Evolutionary conservation across 371 early-diverging fungal genomes (phyloP).

Genomic region (Mucor racemosus): DNA sequence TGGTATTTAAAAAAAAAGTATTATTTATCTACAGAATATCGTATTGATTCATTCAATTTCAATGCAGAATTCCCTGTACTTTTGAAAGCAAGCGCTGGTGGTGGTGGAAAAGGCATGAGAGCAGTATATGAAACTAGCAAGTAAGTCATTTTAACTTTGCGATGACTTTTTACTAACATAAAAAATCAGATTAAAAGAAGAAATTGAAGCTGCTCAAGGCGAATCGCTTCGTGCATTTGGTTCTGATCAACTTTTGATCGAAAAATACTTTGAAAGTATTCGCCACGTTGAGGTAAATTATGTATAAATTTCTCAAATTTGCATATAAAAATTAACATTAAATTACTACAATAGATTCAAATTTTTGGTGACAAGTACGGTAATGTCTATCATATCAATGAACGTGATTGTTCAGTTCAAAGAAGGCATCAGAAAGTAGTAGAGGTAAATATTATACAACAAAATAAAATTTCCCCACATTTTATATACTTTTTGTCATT

Average conservation of each 20-base stretch:
- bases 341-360: conserved; percentile 59
- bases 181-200: conserved; percentile 68
- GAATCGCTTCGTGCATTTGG: conserved; percentile 92
- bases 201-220: conserved; percentile 81
- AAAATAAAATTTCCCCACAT: conserved; percentile 9
- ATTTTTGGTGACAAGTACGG: conserved; percentile 82
- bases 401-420: conserved; percentile 90
- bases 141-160: conserved; percentile 24
- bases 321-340: no score
- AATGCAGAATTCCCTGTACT: conserved; percentile 81
- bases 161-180: background rate
- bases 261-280: conserved; percentile 91
- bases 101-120: conserved; percentile 94
- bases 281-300: conserved; percentile 84
- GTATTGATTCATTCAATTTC: background rate
- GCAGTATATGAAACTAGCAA: conserved; percentile 55
- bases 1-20: conserved; percentile 30
- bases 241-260: conserved; percentile 88
- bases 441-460: conserved; percentile 53
- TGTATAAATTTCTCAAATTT: no score
- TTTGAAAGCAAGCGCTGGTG: conserved; percentile 90
- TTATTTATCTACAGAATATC: no score
- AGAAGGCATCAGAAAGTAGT: conserved; percentile 88
- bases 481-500: conserved; percentile 11
- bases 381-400: conserved; percentile 84